Evolutionary conservation across 2,329 filamentous ascomycete species (phyloP).

Genomic region (Fusarium torreyae): DNA sequence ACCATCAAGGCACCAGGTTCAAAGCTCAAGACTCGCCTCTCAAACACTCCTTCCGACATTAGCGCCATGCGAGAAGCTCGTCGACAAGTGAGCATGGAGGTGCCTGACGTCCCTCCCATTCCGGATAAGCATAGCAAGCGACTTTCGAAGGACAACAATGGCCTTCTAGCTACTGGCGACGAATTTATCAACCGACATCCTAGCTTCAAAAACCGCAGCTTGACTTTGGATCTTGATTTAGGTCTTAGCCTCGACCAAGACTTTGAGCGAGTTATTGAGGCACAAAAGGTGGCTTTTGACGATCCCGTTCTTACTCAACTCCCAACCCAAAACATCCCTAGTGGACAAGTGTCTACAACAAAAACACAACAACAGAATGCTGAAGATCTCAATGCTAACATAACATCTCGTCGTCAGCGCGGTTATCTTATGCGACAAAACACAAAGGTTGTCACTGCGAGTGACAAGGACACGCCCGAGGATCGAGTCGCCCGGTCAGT

Average conservation of each 20-base stretch:
- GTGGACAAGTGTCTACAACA: conserved; percentile 64
- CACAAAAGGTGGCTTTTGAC: conserved; percentile 84
- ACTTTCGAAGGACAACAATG: conserved; percentile 64
- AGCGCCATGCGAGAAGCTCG: conserved; percentile 88
- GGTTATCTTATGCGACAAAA: conserved; percentile 99
- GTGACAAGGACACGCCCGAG: conserved; percentile 77
- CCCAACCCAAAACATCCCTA: conserved; percentile 45
- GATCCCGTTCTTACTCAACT: conserved; percentile 42
- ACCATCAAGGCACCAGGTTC: conserved; percentile 92
- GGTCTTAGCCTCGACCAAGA: conserved; percentile 91
- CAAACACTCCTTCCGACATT: conserved; percentile 87
- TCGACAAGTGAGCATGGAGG: conserved; percentile 85
- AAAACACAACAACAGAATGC: conserved; percentile 18
- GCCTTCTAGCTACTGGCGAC: conserved; percentile 54
- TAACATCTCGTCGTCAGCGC: conserved; percentile 79
- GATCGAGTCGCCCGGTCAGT: conserved; percentile 70
- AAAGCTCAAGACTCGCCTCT: conserved; percentile 89
- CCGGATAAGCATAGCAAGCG: conserved; percentile 73
- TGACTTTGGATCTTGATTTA: conserved; percentile 85
- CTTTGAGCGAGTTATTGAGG: conserved; percentile 94
- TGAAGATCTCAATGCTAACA: conserved; percentile 71
- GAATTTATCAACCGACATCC: conserved; percentile 73
- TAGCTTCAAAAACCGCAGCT: conserved; percentile 85
- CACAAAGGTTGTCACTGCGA: conserved; percentile 96
- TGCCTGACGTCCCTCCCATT: conserved; percentile 72